These are phyloP conservation scores for Yarrowia sp. DNA, from an alignment of 805 yeast genomes.

Conservation along the genomic window DNA sequence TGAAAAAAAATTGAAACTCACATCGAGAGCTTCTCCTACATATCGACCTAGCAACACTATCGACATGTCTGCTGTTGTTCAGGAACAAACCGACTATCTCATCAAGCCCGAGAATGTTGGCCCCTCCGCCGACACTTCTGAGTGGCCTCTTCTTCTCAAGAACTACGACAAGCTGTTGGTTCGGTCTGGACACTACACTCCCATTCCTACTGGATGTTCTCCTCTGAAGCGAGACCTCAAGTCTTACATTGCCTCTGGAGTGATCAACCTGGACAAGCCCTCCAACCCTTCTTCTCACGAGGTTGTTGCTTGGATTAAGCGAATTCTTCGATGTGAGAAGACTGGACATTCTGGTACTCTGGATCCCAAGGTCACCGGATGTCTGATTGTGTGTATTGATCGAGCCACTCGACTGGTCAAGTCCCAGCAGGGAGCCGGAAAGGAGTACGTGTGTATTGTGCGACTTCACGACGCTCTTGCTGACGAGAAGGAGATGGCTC, in stretches of 20 bases:
- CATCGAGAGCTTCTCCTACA: conserved; percentile 13
- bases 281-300: conserved; percentile 98
- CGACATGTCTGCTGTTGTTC: conserved; percentile 42
- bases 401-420: conserved; percentile 97
- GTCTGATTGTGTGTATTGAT: conserved; percentile 96
- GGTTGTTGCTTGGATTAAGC: conserved; percentile 98
- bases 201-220: conserved; percentile 92
- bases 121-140: conserved; percentile 80
- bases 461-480: conserved; percentile 90
- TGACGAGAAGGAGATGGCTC: conserved; percentile 84
- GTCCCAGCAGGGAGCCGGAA: conserved; percentile 99
- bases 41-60: conserved; percentile 19
- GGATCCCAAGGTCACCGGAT: conserved; percentile 98
- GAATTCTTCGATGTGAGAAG: conserved; percentile 91
- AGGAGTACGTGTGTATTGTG: conserved; percentile 97
- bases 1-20: conserved; percentile 15
- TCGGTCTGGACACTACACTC: conserved; percentile 95
- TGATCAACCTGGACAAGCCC: conserved; percentile 95
- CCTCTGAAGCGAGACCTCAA: conserved; percentile 93
- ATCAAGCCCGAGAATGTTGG: conserved; percentile 81
- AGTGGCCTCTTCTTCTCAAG: conserved; percentile 93
- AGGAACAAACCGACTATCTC: conserved; percentile 51
- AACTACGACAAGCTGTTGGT: conserved; percentile 91
- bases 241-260: conserved; percentile 88
- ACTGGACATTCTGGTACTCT: conserved; percentile 99